Conservation (phyloP, 2,329 filamentous ascomycete genomes). For the Epicoccum nigrum region DNA sequence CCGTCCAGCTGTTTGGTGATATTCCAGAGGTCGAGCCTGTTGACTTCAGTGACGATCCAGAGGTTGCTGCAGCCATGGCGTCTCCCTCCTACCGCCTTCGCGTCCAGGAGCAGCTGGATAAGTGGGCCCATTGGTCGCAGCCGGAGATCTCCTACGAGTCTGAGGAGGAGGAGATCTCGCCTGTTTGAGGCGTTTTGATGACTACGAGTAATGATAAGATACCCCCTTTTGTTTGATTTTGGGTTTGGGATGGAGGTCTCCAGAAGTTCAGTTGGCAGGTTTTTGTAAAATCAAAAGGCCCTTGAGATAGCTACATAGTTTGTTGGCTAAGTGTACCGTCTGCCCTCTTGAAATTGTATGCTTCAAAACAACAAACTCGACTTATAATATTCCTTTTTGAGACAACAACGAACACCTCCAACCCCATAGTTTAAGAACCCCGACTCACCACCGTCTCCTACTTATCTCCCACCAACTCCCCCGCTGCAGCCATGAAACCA, state of each 20-base stretch:
- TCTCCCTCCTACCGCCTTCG: slow-evolving; percentile 11
- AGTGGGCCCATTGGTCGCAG: slow-evolving; percentile 20
- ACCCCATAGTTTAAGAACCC: too few species aligned
- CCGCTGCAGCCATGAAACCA: too few species aligned
- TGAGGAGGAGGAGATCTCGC: slow-evolving; percentile 30
- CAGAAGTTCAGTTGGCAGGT: too few species aligned
- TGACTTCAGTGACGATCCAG: slow-evolving; percentile 25
- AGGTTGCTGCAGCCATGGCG: slow-evolving; percentile 20
- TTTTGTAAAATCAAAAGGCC: too few species aligned
- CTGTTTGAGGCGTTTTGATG: slow-evolving; percentile 5
- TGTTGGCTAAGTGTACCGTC: too few species aligned
- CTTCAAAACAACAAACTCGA: too few species aligned
- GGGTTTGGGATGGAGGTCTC: background rate
- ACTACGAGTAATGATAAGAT: slow-evolving; percentile 10
- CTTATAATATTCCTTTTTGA: too few species aligned
- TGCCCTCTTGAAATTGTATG: too few species aligned
- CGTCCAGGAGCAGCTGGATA: slow-evolving; percentile 17
- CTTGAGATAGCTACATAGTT: too few species aligned
- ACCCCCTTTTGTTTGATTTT: slow-evolving; percentile 5
- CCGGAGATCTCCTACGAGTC: slow-evolving; percentile 30
- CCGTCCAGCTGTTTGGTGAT: slow-evolving; percentile 21
- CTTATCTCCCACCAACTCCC: too few species aligned
- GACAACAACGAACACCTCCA: too few species aligned
- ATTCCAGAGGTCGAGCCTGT: slow-evolving; percentile 29
- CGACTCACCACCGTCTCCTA: too few species aligned